Evolutionary conservation across 2,329 filamentous ascomycete species (phyloP), one percentile per base, ranked within the genome.

Genomic region (Apiospora saccharicola): DNA sequence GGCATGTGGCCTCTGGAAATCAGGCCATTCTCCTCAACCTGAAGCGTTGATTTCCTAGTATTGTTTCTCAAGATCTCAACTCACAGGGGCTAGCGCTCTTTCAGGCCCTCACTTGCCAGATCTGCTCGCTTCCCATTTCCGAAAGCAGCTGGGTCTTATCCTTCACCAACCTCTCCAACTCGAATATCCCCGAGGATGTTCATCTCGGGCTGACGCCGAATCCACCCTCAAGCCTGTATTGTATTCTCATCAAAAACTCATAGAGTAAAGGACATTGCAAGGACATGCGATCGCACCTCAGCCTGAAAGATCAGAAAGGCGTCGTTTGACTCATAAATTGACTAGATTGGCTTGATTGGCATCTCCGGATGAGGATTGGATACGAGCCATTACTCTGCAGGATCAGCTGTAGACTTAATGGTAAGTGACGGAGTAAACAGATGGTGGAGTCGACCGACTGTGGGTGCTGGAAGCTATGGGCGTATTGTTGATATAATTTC

Each of bases 61-160:
- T 44, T 53, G 68, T 71, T 61, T 34, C 68, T 69, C 69, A 70
- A 61, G 37, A 43, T 64, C 49, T 70, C 69, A 69, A 47, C 51
- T 37, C 37, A 37, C 68, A 69, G 46, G 30, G 44, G 34, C 53
- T 46, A 30, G 57, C 47, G 70, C 57, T 61, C 47, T 68, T 53
- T 64, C 53, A 37, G 34, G 30, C 22, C 24, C 34, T 41, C 30
- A 37, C 34, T 64, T 61, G 44, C 72, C 72, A 49, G 34, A 72
- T 72, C 51, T 41, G 70, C 68, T 73, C 72, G 72, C 72, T 73
- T 73, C 67, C 26, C 41, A 67, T 61, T 73, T 73, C 72, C 72
- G 41, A 34, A 69, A 69, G 16, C 61, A 70, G 72, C 57, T 41
- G 57, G 57, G 57, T 37, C 53, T n/a, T 22, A n/a, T n/a, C 8